Evolutionary conservation across 306 rosid species (phyloP).

Genomic region (Medicago lupulina): DNA sequence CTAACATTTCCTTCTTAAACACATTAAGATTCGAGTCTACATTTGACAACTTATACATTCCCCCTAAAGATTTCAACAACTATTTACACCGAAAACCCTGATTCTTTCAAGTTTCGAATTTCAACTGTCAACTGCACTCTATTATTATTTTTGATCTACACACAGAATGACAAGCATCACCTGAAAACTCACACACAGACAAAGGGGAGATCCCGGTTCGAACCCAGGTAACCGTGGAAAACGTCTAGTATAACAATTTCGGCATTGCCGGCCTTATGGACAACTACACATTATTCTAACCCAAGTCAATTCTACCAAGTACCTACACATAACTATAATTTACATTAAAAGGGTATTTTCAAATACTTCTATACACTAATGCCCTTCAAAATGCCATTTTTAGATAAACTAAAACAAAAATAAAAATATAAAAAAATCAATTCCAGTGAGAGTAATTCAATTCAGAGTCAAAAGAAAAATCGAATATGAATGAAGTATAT

Average conservation of each 20-base stretch:
- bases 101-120: not conserved
- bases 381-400: not conserved
- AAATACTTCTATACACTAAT: not conserved
- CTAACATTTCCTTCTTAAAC: not conserved
- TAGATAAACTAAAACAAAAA: not conserved
- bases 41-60: conserved; percentile 4
- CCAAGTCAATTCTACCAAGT: conserved; percentile 6
- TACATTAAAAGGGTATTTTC: not conserved
- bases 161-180: no score
- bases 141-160: no score
- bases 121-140: not conserved
- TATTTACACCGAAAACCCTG: conserved; percentile 4
- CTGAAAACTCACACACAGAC: no score
- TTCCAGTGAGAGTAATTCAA: conserved; percentile 10
- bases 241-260: no score
- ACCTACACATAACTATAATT: not conserved
- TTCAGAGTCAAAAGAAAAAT: conserved; percentile 17
- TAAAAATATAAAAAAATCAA: not conserved
- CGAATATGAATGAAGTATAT: not conserved
- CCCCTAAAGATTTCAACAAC: conserved; percentile 6
- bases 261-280: no score
- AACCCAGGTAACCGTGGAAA: no score
- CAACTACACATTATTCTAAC: not conserved
- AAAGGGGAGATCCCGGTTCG: no score
- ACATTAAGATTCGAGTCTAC: not conserved